A percentile compares a stretch with the other conserved stretches of the same genome.
Evolutionary conservation across 2,329 filamentous ascomycete genomes (phyloP).

Genomic region (Pyricularia sp.): DNA sequence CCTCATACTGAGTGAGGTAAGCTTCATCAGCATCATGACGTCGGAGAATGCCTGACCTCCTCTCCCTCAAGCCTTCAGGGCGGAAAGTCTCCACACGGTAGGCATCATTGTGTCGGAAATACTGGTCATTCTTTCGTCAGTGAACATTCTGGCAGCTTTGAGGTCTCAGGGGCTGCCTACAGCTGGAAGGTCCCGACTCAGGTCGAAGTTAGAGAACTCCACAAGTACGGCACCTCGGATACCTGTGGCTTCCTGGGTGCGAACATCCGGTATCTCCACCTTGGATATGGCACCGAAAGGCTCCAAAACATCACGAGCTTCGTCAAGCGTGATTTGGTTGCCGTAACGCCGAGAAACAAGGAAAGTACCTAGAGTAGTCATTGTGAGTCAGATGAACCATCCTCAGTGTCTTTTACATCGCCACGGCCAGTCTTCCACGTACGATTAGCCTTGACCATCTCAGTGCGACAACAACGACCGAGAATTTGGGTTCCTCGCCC

Average conservation of each 20-base stretch:
- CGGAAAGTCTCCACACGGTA: slow-evolving; percentile 15
- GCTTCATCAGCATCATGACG: slow-evolving; percentile 17
- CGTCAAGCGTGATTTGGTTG: slow-evolving; percentile 26
- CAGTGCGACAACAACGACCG: slow-evolving; percentile 48
- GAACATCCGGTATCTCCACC: slow-evolving; percentile 23
- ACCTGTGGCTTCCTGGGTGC: slow-evolving; percentile 22
- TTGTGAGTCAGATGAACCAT: background rate
- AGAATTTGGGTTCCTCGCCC: slow-evolving; percentile 40
- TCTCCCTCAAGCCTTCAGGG: slow-evolving; percentile 20
- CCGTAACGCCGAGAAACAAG: slow-evolving; percentile 33
- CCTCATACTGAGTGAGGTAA: slow-evolving; percentile 21
- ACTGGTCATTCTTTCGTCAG: slow-evolving; percentile 12
- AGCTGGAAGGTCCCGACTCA: slow-evolving; percentile 35
- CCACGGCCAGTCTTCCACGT: slow-evolving; percentile 17
- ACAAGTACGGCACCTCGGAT: slow-evolving; percentile 33
- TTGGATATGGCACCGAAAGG: slow-evolving; percentile 33
- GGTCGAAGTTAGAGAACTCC: slow-evolving; percentile 41
- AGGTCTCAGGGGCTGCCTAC: slow-evolving; percentile 24
- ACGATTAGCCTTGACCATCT: slow-evolving; percentile 52
- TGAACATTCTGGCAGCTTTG: slow-evolving; percentile 5
- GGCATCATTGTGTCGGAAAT: slow-evolving; percentile 22
- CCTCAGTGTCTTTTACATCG: background rate
- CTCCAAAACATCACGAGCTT: slow-evolving; percentile 32
- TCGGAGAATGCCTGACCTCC: slow-evolving; percentile 15
- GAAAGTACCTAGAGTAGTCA: slow-evolving; percentile 36